These are phyloP conservation scores for Debaryomyces nepalensis DNA, from an alignment of 1,139 yeast genomes.

Conservation along the genomic window DNA sequence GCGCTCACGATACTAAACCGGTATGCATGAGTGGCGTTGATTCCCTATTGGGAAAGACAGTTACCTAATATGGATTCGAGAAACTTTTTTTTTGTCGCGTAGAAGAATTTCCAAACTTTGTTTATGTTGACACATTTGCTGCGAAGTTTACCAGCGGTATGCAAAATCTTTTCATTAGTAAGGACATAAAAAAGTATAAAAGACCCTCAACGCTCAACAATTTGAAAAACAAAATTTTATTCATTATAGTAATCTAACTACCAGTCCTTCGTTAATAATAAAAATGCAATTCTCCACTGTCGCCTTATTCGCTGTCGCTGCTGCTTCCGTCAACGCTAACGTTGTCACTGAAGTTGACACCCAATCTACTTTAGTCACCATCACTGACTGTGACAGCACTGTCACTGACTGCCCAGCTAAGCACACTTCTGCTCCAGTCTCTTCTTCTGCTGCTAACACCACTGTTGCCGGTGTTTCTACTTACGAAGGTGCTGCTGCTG, in stretches of 20 bases:
- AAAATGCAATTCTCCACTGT: conserved; percentile 52
- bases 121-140: conserved; percentile 3
- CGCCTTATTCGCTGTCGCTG: conserved; percentile 50
- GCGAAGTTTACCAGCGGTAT: conserved; percentile 7
- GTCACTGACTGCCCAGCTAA: conserved; percentile 48
- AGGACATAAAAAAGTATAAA: conserved; percentile 5
- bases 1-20: too few species aligned
- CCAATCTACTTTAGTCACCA: conserved; percentile 40
- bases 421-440: conserved; percentile 23
- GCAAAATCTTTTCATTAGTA: neutral
- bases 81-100: conserved; percentile 1
- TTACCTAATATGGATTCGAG: conserved; percentile 2
- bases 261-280: conserved; percentile 34
- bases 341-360: conserved; percentile 39
- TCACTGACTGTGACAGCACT: conserved; percentile 47
- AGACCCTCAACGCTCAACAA: neutral
- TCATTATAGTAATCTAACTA: conserved; percentile 26
- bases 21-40: too few species aligned
- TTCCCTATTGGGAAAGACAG: neutral
- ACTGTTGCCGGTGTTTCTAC: conserved; percentile 41
- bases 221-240: neutral
- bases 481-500: conserved; percentile 46
- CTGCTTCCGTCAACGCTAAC: conserved; percentile 40
- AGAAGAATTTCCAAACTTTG: neutral
- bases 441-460: conserved; percentile 26